These are phyloP conservation scores for Podospora tetraspora DNA, from an alignment of 495 filamentous ascomycete genomes.

Conservation along the genomic window DNA sequence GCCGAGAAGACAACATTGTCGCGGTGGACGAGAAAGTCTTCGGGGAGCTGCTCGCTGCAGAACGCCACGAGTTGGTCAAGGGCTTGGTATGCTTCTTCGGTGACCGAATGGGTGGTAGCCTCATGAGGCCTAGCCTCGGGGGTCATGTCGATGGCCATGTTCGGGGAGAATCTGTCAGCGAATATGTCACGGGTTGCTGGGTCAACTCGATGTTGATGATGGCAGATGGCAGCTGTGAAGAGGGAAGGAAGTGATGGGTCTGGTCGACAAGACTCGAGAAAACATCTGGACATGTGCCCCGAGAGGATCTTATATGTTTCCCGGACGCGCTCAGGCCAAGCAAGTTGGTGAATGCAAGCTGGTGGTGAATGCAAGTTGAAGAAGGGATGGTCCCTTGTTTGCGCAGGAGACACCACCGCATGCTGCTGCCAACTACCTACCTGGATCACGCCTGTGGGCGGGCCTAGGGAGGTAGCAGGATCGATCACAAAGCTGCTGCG, in stretches of 20 bases:
- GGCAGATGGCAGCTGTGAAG: neutral
- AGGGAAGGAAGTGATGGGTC: neutral
- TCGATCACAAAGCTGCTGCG: neutral
- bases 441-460: neutral
- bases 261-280: neutral
- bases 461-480: neutral
- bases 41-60: conserved; percentile 25
- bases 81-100: conserved; percentile 25
- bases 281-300: neutral
- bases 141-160: conserved; percentile 7
- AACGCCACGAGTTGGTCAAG: conserved; percentile 24
- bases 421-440: neutral
- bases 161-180: neutral
- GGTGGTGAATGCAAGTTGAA: neutral
- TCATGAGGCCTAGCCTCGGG: neutral
- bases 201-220: neutral
- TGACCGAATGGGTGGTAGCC: conserved; percentile 21
- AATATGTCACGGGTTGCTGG: neutral
- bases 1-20: conserved; percentile 28
- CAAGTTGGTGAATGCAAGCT: neutral
- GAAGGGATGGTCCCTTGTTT: neutral
- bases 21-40: conserved; percentile 25
- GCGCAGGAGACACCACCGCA: neutral
- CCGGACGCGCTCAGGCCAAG: neutral
- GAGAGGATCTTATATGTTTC: neutral